Base-by-base conservation (phyloP, 345 rosid genomes). In the Arabidopsis arenosa region DNA sequence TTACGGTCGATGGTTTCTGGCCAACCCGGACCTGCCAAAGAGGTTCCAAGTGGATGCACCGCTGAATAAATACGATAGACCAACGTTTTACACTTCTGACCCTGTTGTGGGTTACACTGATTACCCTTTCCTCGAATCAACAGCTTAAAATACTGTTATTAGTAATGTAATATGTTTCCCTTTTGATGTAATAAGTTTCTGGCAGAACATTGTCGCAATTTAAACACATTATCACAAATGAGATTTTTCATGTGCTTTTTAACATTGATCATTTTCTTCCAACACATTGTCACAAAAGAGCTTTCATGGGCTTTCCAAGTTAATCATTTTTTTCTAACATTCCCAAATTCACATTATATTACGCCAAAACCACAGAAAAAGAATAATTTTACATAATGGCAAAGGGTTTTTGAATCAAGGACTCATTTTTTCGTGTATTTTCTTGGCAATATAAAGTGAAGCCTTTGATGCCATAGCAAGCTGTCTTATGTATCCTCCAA, bases 1-100 rank as follows among this genome's bases (percentile, higher is more conserved):
- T 14, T 91, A 75, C 18, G 91, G 95, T 40, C 83, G 88, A 4
- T 63, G 63, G 54, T 91, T 88, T 68, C 51, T 91, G 53, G 90
- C 95, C 0, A 89, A 92, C 76, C 97, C 95, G 0, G 97, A 86
- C 78, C 60, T 91, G 63, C 93, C 95, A 0, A 83, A 69, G 76
- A 84, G 93, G 79, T 92, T 87, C 37, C 80, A 83, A 77, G 57
- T 87, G 12, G 68, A 82, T 80, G 88, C 93, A 17, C 80, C 85
- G 14, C 80, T 89, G 41, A 89, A 86, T 79, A 68, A 79, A 64
- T 89, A 88, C 30, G 56, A 86, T 39, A 78, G 88, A 23, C 13
- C 72, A 1, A 89, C 89, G 4, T 88, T 88, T 74, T 88, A 86
- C 61, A 54, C 5, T 68, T 67, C 74, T 60, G 79, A 75, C 59